Evolutionary conservation across 2,329 filamentous ascomycete genomes (phyloP), one percentile per base, ranked within the genome.

Genomic region (Penicillium sp.): DNA sequence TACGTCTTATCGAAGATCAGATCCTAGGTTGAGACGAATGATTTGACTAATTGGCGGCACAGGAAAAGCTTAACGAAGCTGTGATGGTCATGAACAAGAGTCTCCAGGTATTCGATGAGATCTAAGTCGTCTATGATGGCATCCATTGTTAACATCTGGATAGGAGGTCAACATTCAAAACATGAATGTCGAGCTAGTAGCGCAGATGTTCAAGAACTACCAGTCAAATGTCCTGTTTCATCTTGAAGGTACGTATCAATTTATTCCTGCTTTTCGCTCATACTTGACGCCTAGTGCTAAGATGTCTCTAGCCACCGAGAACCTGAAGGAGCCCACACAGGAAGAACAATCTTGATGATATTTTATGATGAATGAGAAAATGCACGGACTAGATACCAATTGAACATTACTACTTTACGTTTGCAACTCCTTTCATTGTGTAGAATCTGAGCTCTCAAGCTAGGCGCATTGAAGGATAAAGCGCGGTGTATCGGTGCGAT

Each of bases 121-220:
- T 45, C 46, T 45, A 37, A 15, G 9, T 37, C 8, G 15, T 8
- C 18, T 37, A 5, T 12, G 7, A 9, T 37, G 33, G 8, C 18
- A 20, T 37, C 8, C 33, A 18, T 37, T 20, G 8, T 46, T 35
- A 15, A 47, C 49, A n/a, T 29, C 18, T 5, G 7, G 48, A 5
- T 61, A 95, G 88, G 92, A 97, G 60, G 96, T 97, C 78, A 97
- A 97, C 66, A 86, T 96, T 48, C 88, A 95, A 65, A 98, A 97
- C 70, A 96, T 97, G 90, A 95, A 98, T 66, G 89, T 96, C 31
- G 93, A 97, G 74, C 80, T 97, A 2, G 93, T 97, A 4, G 91
- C 92, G 0, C 92, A 97, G 68, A 98, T 98, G 93, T 98, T 97
- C 78, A 96, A 97, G 76, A 98, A 97, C 73, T 98, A 98, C 69